These are phyloP conservation scores for Barnettozyma sucrosica DNA, from an alignment of 805 yeast species.

Conservation along the genomic window DNA sequence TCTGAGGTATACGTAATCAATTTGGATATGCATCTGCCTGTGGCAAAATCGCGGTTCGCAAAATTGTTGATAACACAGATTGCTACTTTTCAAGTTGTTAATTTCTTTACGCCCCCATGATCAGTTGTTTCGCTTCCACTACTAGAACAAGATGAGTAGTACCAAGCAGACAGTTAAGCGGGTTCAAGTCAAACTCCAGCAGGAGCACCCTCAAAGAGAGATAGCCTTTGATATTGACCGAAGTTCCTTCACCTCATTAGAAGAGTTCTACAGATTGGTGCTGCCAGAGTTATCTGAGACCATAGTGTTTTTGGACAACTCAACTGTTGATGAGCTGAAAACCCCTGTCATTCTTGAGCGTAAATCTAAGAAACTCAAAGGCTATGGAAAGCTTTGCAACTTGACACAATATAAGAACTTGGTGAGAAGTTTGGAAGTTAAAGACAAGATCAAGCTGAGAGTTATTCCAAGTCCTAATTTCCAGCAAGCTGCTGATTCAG, in stretches of 20 bases:
- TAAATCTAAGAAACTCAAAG: slow-evolving; percentile 41
- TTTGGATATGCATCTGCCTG: neutral
- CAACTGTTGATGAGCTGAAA: neutral
- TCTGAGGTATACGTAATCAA: too few species aligned
- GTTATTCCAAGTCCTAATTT: neutral
- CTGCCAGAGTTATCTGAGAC: neutral
- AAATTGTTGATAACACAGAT: too few species aligned
- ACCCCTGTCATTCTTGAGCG: slow-evolving; percentile 24
- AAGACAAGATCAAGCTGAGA: slow-evolving; percentile 36
- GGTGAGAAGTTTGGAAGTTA: slow-evolving; percentile 42
- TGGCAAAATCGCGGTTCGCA: neutral
- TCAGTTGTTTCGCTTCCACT: neutral
- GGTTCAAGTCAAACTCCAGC: neutral
- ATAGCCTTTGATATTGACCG: neutral
- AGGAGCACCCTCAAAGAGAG: neutral
- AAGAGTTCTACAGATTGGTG: neutral
- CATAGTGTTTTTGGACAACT: neutral
- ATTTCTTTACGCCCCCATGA: neutral
- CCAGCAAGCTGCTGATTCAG: neutral
- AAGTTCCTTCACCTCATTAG: neutral
- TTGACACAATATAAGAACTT: slow-evolving; percentile 38
- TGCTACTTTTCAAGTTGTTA: neutral
- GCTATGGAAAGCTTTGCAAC: slow-evolving; percentile 35
- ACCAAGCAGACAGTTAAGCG: neutral
- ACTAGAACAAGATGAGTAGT: neutral